Evolutionary conservation across 164 flowering plant species (phyloP), one percentile per base, ranked within the genome.

Genomic region (Kalanchoe fedtschenkoi): DNA sequence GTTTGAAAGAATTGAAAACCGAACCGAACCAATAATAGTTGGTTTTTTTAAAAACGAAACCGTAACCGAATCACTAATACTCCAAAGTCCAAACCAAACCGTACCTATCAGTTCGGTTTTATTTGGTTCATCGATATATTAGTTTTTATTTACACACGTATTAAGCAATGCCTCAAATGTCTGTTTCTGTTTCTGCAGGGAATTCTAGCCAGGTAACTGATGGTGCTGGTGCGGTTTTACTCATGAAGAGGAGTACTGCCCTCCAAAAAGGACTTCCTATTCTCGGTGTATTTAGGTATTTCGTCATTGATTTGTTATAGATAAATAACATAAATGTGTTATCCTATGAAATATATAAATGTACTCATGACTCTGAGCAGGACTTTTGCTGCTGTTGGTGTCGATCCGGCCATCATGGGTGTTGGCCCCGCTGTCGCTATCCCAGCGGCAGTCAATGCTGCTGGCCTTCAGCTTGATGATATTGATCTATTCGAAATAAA

Each of bases 401-500:
- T 86, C 33, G 88, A 83, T 61, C 91, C 91, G 29, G 81, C 81
- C 56, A 77, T 87, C 39, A 87, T 87, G 95, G 95, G 95, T 3
- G 58, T 87, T 17, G 95, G 95, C 29, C 95, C 95, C 61, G 87
- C 90, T 34, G 78, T 72, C 67, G 90, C 95, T n/a, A 85, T 87
- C 57, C 90, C 95, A 11, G 84, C 77, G 64, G 88, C 90, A 28
- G 85, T 82, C 29, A 80, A 77, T 59, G 65, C 80, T 57, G 88
- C 95, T 24, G 88, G 88, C 58, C 83, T 85, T 22, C 70, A 76
- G 65, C 69, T 85, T 62, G 68, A 68, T 58, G 84, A 87, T 60
- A 80, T 87, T 64, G 84, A 80, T 47, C 63, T 87, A 47, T 83
- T 78, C 62, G 95, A 87, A 69, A 87, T 87, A 58, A 87, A 85